Base-by-base conservation (phyloP, 441 rosid species). In the Populus trichocarpa region DNA sequence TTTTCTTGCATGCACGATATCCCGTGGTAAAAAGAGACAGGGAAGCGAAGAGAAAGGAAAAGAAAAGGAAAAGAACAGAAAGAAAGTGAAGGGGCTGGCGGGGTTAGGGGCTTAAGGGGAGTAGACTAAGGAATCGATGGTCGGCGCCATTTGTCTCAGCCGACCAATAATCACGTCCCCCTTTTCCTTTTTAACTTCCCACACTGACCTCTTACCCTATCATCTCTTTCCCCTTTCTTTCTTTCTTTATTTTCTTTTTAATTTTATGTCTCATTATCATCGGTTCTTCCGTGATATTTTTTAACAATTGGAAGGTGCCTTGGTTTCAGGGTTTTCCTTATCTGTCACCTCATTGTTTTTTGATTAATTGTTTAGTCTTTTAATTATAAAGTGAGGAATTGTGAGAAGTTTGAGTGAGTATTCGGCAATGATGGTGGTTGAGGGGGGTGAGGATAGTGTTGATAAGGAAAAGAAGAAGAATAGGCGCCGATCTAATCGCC, bases 141-240 rank as follows among this genome's bases (percentile, higher is more conserved):
- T 93, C 92, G 95, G 95, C 97, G 97, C 87, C 83, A 75, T 73
- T 64, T 84, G 84, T 85, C 88, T 78, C 69, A 89, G 89, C 93
- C 97, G 92, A 88, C 97, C 95, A 89, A 82, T 85, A 81, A 82
- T 85, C 69, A 40, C 84, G 83, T 32, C 1, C 85, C 87, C 53
- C 78, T 85, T 76, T 87, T 81, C 74, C 25, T 68, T 64, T 59
- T 26, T 67, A 67, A 53, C 77, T 76, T 40, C 64, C 40, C 18
- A 67, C 70, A 30, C 26, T 74, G 69, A 33, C 18, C 67, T 61
- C 74, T 46, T 79, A 67, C 69, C 73, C 50, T 66, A 18, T 65
- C 30, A 3, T 63, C 53, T 70, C 26, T 6, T 67, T 33, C 32
- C 32, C 30, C 38, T 28, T 25, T 26, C 42, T 23, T 40, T 68